Base-by-base conservation (phyloP, 1,284 basidiomycete genomes). In the Meira miltonrushii region DNA sequence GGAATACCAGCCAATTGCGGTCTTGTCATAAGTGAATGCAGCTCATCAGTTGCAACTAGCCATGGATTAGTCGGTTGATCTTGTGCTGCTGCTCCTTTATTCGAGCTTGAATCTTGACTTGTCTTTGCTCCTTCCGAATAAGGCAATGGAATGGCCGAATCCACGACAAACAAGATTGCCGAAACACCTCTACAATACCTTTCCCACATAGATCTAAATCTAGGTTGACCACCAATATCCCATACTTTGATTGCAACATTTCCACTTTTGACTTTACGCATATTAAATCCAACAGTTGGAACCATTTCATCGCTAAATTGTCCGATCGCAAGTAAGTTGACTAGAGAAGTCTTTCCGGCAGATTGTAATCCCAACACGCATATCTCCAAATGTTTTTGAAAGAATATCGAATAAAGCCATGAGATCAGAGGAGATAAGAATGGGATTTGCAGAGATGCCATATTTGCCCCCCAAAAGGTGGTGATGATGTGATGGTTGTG, bases 161-260 rank as follows among this genome's bases (percentile, higher is more conserved):
- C 61, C 23, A 61, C 54, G 23, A 83, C 90, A 75, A 79, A 96
- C 87, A 97, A 85, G 49, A 98, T 88, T 8, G 93, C 93, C 71
- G 93, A 89, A 0, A 93, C 91, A 10, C 93, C 93, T 60, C 88
- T 85, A 79, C 92, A 95, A 78, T 97, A 98, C 44, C 94, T 83
- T 79, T 95, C 92, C 94, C 91, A 84, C 82, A 85, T 84, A 53
- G 81, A 81, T 50, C 93, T 85, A 74, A 96, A 98, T 74, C 92
- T 88, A 1, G 93, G 89, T 81, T 96, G 93, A 15, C 92, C 92
- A 82, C 92, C 64, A 39, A 95, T 89, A 78, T 95, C 92, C 92
- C 92, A 96, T 50, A 96, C 86, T 79, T 92, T 93, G 79, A 96
- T 82, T 0, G 88, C 91, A 1, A 93, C 86, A 65, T 92, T 93